Base-by-base conservation (phyloP, 1,139 yeast genomes). In the Saccharomycopsis phalli region DNA sequence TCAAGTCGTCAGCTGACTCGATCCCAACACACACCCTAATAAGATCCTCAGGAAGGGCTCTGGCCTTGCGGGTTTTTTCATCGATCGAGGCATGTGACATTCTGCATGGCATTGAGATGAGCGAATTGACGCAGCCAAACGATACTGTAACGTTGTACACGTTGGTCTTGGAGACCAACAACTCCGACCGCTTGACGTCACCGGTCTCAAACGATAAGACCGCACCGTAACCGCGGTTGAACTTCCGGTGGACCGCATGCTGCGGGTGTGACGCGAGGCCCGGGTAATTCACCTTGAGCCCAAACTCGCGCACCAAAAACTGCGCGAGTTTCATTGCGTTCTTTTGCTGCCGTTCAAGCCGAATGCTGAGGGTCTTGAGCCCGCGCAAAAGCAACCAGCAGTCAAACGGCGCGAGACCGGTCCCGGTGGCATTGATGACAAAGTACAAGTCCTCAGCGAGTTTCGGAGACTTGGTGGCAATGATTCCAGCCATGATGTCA, bases 81-180 rank as follows among this genome's bases (percentile, higher is more conserved):
- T 86, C 95, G 49, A 88, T 87, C 4, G 95, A 80, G n/a, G 96
- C 96, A 57, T 87, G 96, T 2, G 95, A 83, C 96, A 87, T 87
- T 59, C 76, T 76, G 60, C 95, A 84, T 10, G 96, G 96, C 81
- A 87, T 74, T 36, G 93, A 81, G 45, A 88, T 84, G 53, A 88
- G 68, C 16, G 95, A 83, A 62, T 86, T 84, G 44, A 88, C 95
- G 59, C 95, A 82, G 16, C 97, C 97, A 61, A 88, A 88, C 4
- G 94, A 82, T 3, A 88, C 96, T 7, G 95, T 84, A 50, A 88
- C 86, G 29, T 91, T 87, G 66, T 83, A 88, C 34, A 88, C 67
- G 44, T 78, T 75, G 42, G 62, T 54, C 40, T 68, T 66, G 52
- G 83, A 91, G 19, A 87, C 91, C 48, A 88, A 78, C 46, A 71